phyloP scores from a whole-genome alignment of 2,329 filamentous ascomycete genomes.

The Monosporascus sp. region DNA sequence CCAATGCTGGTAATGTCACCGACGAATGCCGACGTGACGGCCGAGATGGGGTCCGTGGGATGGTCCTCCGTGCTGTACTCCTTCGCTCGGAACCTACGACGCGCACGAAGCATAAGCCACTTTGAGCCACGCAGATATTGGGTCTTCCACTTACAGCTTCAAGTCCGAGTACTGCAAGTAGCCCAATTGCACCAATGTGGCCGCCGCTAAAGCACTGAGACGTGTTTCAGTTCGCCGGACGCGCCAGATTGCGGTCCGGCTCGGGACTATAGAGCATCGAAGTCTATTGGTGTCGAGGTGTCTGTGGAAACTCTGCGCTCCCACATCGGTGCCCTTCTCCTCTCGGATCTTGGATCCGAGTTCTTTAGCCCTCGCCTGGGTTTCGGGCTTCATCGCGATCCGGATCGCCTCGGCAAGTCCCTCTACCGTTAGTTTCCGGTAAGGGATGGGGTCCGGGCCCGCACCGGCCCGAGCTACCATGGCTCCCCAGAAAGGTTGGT shows the following conservation, averaged over 20 bases:
- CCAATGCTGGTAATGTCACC: slow-evolving; percentile 77
- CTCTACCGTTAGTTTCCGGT: slow-evolving; percentile 61
- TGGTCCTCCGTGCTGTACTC: slow-evolving; percentile 78
- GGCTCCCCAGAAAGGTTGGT: slow-evolving; percentile 78
- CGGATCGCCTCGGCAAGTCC: slow-evolving; percentile 61
- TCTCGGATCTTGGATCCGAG: slow-evolving; percentile 61
- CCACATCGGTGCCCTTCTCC: slow-evolving; percentile 60
- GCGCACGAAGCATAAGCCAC: slow-evolving; percentile 5
- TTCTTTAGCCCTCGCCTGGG: slow-evolving; percentile 48
- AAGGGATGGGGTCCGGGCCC: slow-evolving; percentile 64
- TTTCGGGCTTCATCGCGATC: slow-evolving; percentile 56
- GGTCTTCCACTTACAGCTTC: slow-evolving; percentile 54
- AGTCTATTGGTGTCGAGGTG: slow-evolving; percentile 63
- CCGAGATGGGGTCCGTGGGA: slow-evolving; percentile 74
- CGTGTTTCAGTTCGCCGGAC: slow-evolving; percentile 62
- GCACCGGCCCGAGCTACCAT: slow-evolving; percentile 71
- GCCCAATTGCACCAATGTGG: slow-evolving; percentile 60
- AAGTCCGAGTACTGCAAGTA: slow-evolving; percentile 65
- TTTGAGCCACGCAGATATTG: neutral
- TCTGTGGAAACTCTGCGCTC: slow-evolving; percentile 66
- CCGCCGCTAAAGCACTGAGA: slow-evolving; percentile 69
- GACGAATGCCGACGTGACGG: slow-evolving; percentile 71
- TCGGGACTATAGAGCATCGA: slow-evolving; percentile 65
- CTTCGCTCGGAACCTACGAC: slow-evolving; percentile 40
- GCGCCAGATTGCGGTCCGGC: slow-evolving; percentile 68